Evolutionary conservation across 1,284 basidiomycete genomes (phyloP).

Genomic region (Limonomyces culmigenus): DNA sequence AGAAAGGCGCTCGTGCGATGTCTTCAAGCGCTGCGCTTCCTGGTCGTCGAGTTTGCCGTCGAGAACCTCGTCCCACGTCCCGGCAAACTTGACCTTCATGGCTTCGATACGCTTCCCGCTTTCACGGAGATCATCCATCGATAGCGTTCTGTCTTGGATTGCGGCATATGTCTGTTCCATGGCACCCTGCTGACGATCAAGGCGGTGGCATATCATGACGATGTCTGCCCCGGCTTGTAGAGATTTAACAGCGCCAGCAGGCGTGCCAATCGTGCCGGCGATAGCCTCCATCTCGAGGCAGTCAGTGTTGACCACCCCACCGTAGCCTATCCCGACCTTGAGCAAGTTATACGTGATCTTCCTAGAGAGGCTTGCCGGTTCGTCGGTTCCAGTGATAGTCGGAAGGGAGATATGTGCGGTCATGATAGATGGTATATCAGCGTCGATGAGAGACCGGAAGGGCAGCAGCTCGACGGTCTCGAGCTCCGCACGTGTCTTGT

Average conservation of each 20-base stretch:
- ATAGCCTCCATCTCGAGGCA: constrained; percentile 61
- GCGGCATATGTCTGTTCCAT: constrained; percentile 33
- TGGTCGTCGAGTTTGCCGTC: too few relatives aligned
- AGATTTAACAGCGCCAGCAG: constrained; percentile 34
- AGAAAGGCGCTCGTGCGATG: constrained; percentile 21
- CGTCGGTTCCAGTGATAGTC: constrained; percentile 28
- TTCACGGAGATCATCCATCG: constrained; percentile 17
- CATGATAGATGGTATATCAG: constrained; percentile 40
- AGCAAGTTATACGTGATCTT: constrained; percentile 35
- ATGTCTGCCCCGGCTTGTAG: constrained; percentile 48
- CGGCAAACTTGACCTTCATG: constrained; percentile 34
- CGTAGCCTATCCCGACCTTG: constrained; percentile 27
- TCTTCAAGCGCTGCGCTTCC: constrained; percentile 14
- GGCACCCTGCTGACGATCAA: constrained; percentile 32
- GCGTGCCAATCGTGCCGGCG: constrained; percentile 30
- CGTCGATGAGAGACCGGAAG: constrained; percentile 27
- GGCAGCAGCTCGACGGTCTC: constrained; percentile 35
- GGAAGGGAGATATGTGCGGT: constrained; percentile 57
- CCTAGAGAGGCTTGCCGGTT: constrained; percentile 38
- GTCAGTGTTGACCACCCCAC: constrained; percentile 45
- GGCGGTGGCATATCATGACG: constrained; percentile 54
- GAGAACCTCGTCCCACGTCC: constrained; percentile 25
- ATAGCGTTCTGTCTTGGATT: constrained; percentile 22
- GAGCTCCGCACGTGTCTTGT: constrained; percentile 26
- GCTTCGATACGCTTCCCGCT: constrained; percentile 27